Evolutionary conservation across 495 filamentous ascomycete genomes (phyloP).

Genomic region (Daldinia caldariorum): DNA sequence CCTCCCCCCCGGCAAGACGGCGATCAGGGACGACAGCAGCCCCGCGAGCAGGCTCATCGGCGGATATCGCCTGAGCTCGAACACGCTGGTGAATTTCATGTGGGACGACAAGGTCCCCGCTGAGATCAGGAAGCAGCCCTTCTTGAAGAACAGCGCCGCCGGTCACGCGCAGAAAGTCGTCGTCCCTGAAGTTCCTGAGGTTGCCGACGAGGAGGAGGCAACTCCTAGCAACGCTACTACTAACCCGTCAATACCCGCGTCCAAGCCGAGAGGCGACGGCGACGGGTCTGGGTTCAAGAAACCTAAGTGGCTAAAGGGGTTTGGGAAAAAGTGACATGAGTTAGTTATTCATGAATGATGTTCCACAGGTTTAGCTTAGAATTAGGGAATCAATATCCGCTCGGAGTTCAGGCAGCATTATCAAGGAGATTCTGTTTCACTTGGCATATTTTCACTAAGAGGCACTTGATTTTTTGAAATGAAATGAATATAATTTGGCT

Average conservation of each 20-base stretch:
- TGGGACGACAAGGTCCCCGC: conserved; percentile 71
- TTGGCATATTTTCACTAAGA: background rate
- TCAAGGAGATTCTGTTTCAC: background rate
- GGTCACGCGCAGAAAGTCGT: conserved; percentile 72
- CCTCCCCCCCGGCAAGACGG: conserved; percentile 49
- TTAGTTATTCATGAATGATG: conserved; percentile 14
- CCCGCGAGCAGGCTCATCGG: conserved; percentile 69
- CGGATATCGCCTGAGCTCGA: conserved; percentile 72
- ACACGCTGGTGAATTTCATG: conserved; percentile 77
- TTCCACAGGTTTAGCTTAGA: conserved; percentile 4
- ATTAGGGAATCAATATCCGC: conserved; percentile 14
- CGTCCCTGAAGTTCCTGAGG: conserved; percentile 55
- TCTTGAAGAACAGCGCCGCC: conserved; percentile 74
- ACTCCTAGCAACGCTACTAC: conserved; percentile 39
- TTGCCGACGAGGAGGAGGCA: conserved; percentile 56
- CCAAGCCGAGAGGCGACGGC: conserved; percentile 62
- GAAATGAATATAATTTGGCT: conserved; percentile 12
- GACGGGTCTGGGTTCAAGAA: conserved; percentile 60
- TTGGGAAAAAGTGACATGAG: conserved; percentile 60
- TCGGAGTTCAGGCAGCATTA: conserved; percentile 28
- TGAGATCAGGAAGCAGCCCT: conserved; percentile 59
- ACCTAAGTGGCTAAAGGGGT: conserved; percentile 77
- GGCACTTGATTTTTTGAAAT: background rate
- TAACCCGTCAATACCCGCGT: conserved; percentile 46
- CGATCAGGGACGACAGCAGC: conserved; percentile 50